Percentiles rank a stretch among this genome's conserved stretches.
These are phyloP conservation scores for Penicillium desertorum DNA, from an alignment of 495 filamentous ascomycete genomes.

Conservation along the genomic window DNA sequence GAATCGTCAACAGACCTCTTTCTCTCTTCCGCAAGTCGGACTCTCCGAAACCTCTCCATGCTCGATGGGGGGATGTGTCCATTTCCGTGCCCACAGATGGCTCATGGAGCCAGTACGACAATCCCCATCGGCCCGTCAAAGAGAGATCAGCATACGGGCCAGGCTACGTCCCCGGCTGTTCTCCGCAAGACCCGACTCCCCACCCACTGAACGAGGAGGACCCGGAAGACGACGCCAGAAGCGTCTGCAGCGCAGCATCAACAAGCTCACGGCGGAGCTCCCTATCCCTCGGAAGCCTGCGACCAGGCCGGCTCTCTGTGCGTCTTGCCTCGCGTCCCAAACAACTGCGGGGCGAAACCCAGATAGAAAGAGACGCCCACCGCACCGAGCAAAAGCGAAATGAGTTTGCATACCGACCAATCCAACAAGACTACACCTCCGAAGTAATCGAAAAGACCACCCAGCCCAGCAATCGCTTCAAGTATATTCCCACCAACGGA, in stretches of 20 bases:
- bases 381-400: constrained; percentile 16
- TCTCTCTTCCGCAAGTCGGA: constrained; percentile 36
- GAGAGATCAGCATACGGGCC: constrained; percentile 29
- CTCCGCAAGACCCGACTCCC: constrained; percentile 14
- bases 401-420: constrained; percentile 40
- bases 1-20: constrained; percentile 34
- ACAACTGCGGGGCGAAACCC: constrained; percentile 10
- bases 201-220: constrained; percentile 8
- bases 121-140: constrained; percentile 28
- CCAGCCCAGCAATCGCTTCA: constrained; percentile 24
- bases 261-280: constrained; percentile 25
- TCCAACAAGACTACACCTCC: constrained; percentile 35
- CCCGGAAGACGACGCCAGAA: constrained; percentile 15
- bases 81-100: constrained; percentile 44
- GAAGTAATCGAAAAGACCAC: constrained; percentile 32
- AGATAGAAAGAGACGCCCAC: constrained; percentile 11
- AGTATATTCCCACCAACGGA: constrained; percentile 38
- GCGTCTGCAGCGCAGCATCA: constrained; percentile 6
- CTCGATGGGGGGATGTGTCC: constrained; percentile 42
- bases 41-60: constrained; percentile 33
- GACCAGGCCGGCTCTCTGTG: constrained; percentile 36
- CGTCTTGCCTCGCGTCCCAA: constrained; percentile 34
- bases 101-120: constrained; percentile 43
- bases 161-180: constrained; percentile 28
- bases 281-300: constrained; percentile 27